Base-by-base conservation (phyloP, 179 eudicot genomes). In the Actinidia arguta region DNA sequence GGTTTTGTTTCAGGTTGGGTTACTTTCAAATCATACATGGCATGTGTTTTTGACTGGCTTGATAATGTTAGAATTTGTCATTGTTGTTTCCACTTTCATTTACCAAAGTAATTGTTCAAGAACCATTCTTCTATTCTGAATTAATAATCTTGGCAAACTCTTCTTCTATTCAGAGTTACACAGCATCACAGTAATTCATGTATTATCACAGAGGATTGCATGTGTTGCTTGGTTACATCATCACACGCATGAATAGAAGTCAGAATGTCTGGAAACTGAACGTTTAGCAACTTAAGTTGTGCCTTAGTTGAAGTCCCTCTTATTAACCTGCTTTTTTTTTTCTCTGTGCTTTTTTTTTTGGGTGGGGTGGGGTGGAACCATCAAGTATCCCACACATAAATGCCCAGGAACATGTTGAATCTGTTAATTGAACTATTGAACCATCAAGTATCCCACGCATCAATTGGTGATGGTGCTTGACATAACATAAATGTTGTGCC, bases 1-100 rank as follows among this genome's bases (percentile, higher is more conserved):
- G 99, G 73, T 92, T 72, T 79, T 91, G 0, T 92, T 96, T 85
- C 99, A 96, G 98, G 99, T 94, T 83, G 24, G 84, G 48, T 51
- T 73, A 56, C 47, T 67, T 75, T 67, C 48, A 81, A 3, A 12
- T 50, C 18, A 48, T 46, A 51, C 52, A 4, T 0, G 13, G 25
- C 0, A n/a, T 16, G 4, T 76, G 63, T 36, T 51, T 51, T 70
- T 55, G 4, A 14, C 71, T 47, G 9, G 8, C 36, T 66, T 36
- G 12, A 54, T 54, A 44, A 69, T 55, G 39, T 50, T 75, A 42
- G 13, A 4, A 6, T 36, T 14, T 54, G 50, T 50, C 31, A 54
- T 13, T 54, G 17, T 66, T 79, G 4, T 69, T n/a, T 18, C 25
- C 24, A 64, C 59, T 66, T 78, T 10, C 47, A 51, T 63, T 63